Base-by-base conservation (phyloP, 352 stramenopile genomes). In the Globisporangium recalcitrans region DNA sequence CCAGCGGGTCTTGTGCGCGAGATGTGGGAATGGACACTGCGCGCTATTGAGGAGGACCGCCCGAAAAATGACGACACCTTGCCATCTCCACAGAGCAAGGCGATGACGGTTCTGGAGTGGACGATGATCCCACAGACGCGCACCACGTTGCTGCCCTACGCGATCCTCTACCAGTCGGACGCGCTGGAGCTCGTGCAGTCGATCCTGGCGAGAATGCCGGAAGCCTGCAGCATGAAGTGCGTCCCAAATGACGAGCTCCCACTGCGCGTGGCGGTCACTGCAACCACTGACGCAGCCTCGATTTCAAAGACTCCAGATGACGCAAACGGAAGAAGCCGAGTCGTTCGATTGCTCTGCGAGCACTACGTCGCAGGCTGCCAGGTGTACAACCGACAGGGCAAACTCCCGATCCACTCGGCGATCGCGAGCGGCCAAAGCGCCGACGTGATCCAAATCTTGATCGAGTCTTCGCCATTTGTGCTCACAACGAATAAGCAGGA, bases 71-170 rank as follows among this genome's bases (percentile, higher is more conserved):
- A 32, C 13, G 46, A 60, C 9, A 4, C 34, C 24, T 38, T 42
- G 9, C 21, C 16, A 10, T 22, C 29, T 24, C 21, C 34, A 6
- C 5, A 31, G 0, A 14, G 6, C 5, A 22, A 24, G 34, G n/a
- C 4, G 21, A 36, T 3, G 4, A 10, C 48, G 1, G n/a, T 68
- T 5, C 47, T 75, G 14, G 44, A 55, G 31, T 49, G 58, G 34
- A 73, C 64, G 14, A 82, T 70, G 22, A 73, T 87, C 29, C 9
- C 31, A 14, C 64, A 49, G 1, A 85, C 71, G 8, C 58, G 62
- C 16, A 84, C 70, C 22, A 87, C 82, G 7, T 63, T 89, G 14
- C 58, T 91, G 29, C 82, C 90, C 21, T 91, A 87, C 31, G 68
- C 63, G 11, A 54, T 90, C 7, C 53, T 89, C 0, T 76, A 89